Base-by-base conservation (phyloP, 2,329 filamentous ascomycete species). In the Epicoccum nigrum region DNA sequence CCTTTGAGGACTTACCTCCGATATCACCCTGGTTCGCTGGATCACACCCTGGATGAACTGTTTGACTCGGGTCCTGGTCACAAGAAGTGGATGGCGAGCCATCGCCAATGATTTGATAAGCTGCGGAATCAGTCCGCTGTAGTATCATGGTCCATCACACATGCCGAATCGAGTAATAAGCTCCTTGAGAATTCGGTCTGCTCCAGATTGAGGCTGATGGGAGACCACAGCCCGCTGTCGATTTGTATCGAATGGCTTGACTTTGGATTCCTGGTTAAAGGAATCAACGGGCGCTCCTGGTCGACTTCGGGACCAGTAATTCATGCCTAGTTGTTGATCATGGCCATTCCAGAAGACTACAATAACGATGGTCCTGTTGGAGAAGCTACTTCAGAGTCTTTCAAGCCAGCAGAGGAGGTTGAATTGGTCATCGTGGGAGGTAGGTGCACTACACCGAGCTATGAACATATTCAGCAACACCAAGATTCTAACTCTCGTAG, bases 401-500 rank as follows among this genome's bases (percentile, higher is more conserved):
- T n/a, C 17, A 32, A 34, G 21, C 19, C 33, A 15, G 15, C 25
- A 12, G 52, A 58, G 49, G 42, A 51, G 12, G 47, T 55, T 5
- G 55, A 58, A 28, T 15, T 58, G n/a, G 20, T 58, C 13, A 59
- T 62, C 16, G 39, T 62, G n/a, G 59, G 59, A 40, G 58, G 59
- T 59, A 16, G 44, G 33, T 23, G 17, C 12, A 11, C 17, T 35
- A 8, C 19, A 7, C 17, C 15, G 7, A 20, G 5, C 8, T 5
- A 16, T 20, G 11, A 16, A n/a, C 31, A 33, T 17, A 33, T 9
- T 4, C n/a, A 5, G 5, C 5, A n/a, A 16, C 31, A 7, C 13
- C 7, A 15, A 17, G 15, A 33, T 25, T 7, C 19, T 43, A n/a
- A 33, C 40, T 45, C 20, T 21, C 27, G 28, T 72, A 71, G 77